phyloP scores from a whole-genome alignment of 139 green algal species.

The Picochlorum sp. region DNA sequence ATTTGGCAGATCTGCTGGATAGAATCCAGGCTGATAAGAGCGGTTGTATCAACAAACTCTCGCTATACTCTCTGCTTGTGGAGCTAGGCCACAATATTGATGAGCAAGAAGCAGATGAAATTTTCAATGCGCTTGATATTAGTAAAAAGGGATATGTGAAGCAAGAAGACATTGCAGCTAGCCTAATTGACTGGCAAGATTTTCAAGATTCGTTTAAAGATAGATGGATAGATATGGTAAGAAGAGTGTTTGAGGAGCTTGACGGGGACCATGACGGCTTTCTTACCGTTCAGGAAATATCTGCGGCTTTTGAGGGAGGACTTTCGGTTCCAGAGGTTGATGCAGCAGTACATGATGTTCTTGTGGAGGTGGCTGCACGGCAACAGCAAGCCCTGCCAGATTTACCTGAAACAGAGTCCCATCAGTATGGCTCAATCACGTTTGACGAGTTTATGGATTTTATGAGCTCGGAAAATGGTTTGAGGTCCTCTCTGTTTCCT shows the following conservation, averaged over 20 bases:
- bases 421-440: not conserved
- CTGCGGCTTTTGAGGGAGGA: conserved; percentile 15
- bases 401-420: too few relatives aligned
- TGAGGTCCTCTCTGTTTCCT: not conserved
- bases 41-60: conserved; percentile 9
- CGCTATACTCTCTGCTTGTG: conserved; percentile 8
- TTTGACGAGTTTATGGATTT: not conserved
- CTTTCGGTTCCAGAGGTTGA: conserved; percentile 23
- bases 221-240: conserved; percentile 17
- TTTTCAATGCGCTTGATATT: conserved; percentile 24
- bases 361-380: conserved; percentile 14
- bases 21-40: conserved; percentile 4
- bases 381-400: too few relatives aligned
- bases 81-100: conserved; percentile 19
- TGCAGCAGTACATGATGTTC: conserved; percentile 13
- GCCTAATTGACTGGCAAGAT: conserved; percentile 23
- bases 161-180: conserved; percentile 12
- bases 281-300: conserved; percentile 17
- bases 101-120: conserved; percentile 12
- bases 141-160: conserved; percentile 4
- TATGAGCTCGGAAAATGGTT: not conserved
- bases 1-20: conserved; percentile 21
- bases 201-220: conserved; percentile 8
- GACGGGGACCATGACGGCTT: conserved; percentile 14
- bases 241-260: conserved; percentile 19